Evolutionary conservation across 139 green algal genomes (phyloP), one percentile per base, ranked within the genome.

Genomic region (Volvox reticuliferus): DNA sequence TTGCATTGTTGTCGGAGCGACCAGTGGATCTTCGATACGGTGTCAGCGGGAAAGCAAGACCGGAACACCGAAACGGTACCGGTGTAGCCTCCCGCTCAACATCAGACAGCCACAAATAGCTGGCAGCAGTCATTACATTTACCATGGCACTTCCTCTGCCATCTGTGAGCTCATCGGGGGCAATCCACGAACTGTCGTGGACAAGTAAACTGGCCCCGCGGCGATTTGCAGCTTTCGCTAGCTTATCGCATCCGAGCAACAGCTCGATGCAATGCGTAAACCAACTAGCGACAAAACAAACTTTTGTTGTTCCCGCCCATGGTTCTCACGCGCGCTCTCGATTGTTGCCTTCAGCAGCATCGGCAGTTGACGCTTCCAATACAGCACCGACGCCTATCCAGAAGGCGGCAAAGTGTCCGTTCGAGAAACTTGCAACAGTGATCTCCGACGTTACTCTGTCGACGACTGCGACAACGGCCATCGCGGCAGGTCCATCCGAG

Each of bases 31-130:
- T 55, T 55, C 5, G 9, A 5, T 55, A 55, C 5, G 44, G 44
- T 55, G 44, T 55, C 44, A 5, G 44, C 9, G 44, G 65, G 65
- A 73, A 16, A 73, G 65, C 9, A 24, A 37, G 19, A 37, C 16
- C 71, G 71, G 71, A 79, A 79, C 71, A 30, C 71, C 71, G 71
- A 36, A 79, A 79, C 71, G 71, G n/a, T 37, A 79, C 33, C 71
- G 22, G 26, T 79, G 21, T 36, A 35, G 71, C 14, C 71, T 37
- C 14, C 22, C n/a, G n/a, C n/a, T n/a, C n/a, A 37, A 21, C 16
- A 18, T 21, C 28, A 5, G 20, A 36, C 9, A 12, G 26, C 16
- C 14, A 18, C 36, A 20, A n/a, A 37, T 36, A 3, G 3, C 71
- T 20, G 36, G 71, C 71, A 2, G 36, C 55, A 28, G n/a, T 55